Evolutionary conservation across 2,329 filamentous ascomycete species (phyloP), one percentile per base, ranked within the genome.

Genomic region (Colletotrichum sp.): DNA sequence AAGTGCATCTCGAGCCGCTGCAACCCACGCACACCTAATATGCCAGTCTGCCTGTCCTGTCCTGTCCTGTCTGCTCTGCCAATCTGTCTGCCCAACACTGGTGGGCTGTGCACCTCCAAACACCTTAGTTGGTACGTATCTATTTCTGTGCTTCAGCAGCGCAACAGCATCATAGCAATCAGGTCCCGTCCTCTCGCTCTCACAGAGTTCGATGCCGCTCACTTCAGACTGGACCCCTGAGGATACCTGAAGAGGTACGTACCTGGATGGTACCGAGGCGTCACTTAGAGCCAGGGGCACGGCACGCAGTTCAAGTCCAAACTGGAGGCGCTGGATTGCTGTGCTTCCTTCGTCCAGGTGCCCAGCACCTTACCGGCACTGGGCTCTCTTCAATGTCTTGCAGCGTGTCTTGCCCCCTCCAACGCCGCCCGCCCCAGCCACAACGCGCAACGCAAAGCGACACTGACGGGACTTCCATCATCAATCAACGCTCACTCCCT

Each of bases 71-170:
- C 69, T 71, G 68, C 59, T 34, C 16, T 62, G 57, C 57, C 28
- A n/a, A 28, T n/a, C 57, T 30, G 26, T 62, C 30, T 32, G 39
- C 64, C 64, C 32, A 44, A 66, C 26, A 49, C 44, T 44, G 32
- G 59, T 65, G 67, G 72, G 72, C 67, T 65, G 68, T 71, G 72
- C 26, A 75, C 72, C 59, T 55, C 24, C 13, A 55, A 62, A 32
- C 62, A 39, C 44, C 44, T 49, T 21, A 44, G 36, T 34, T 12
- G 26, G 55, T 15, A 69, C 52, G 66, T 72, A 28, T 36, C 64
- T 18, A 4, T 30, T 68, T 16, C 44, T 13, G 44, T 49, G 44
- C 44, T 49, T 49, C 44, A 49, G 44, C 10, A 49, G 44, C 44
- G 44, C 44, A 21, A 49, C 44, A 21, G 44, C 44, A 49, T 49